Conservation (phyloP, 2,329 filamentous ascomycete genomes). For the Epichloe gansuensis region DNA sequence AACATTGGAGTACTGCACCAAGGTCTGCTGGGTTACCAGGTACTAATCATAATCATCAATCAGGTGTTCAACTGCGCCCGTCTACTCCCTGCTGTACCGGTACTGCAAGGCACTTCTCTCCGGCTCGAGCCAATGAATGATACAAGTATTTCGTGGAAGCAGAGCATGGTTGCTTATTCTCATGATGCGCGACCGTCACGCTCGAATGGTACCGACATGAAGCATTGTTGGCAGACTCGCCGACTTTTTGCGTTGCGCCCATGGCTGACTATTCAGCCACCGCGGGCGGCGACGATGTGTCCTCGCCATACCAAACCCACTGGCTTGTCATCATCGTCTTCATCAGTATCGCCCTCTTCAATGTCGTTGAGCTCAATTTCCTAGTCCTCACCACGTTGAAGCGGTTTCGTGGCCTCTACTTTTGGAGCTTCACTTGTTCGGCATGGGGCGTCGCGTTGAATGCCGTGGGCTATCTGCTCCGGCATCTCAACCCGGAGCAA, state of each 20-base stretch:
- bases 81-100: too few relatives aligned
- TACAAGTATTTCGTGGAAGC: background rate
- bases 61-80: too few relatives aligned
- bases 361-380: slow-evolving; percentile 17
- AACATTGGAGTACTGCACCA: too few relatives aligned
- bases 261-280: background rate
- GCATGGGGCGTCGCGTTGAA: slow-evolving; percentile 19
- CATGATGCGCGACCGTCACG: background rate
- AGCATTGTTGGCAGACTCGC: background rate
- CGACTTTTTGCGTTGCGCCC: background rate
- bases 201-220: background rate
- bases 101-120: too few relatives aligned
- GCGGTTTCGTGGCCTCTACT: slow-evolving; percentile 17
- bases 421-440: slow-evolving; percentile 19
- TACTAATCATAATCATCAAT: too few relatives aligned
- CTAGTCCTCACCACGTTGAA: slow-evolving; percentile 17
- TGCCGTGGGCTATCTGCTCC: slow-evolving; percentile 32
- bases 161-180: background rate
- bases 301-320: background rate
- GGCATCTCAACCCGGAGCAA: slow-evolving; percentile 13
- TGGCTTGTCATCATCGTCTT: slow-evolving; percentile 11
- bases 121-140: too few relatives aligned
- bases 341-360: slow-evolving; percentile 15
- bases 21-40: too few relatives aligned
- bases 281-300: background rate